A percentile compares a stretch with the other conserved stretches of the same genome.
Evolutionary conservation across 75 land plant genomes (phyloP).

Genomic region (Chamaecyparis obtusa): DNA sequence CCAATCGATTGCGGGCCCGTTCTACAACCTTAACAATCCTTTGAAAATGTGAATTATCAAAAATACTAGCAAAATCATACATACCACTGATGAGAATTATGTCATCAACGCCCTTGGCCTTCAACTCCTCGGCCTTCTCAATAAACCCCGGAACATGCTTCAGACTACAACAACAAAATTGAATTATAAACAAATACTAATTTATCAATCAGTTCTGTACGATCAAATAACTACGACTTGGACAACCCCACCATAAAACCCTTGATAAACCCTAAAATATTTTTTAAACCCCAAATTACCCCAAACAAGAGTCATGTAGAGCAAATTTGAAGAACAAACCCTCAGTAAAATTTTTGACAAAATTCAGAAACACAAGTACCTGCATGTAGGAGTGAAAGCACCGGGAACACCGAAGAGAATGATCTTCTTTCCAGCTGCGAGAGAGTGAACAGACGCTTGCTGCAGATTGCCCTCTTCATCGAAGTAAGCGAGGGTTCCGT

Average conservation of each 20-base stretch:
- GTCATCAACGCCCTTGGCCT: conserved; percentile 40
- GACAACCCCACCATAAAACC: background rate
- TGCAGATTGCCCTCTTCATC: conserved; percentile 31
- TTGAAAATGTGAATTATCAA: too few relatives aligned
- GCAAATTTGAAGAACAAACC: background rate
- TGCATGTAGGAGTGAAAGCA: conserved; percentile 53
- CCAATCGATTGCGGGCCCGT: background rate
- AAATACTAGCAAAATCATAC: too few relatives aligned
- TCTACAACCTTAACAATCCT: background rate
- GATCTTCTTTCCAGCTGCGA: conserved; percentile 25
- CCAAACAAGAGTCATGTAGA: background rate
- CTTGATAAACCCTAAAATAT: background rate
- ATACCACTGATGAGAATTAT: conserved; percentile 34
- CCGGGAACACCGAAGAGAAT: conserved; percentile 47
- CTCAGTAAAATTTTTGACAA: background rate
- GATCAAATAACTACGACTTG: background rate
- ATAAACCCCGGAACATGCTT: conserved; percentile 45
- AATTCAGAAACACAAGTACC: conserved; percentile 5
- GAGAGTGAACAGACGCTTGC: conserved; percentile 17
- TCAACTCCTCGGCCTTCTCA: conserved; percentile 36
- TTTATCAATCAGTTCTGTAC: background rate
- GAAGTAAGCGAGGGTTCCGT: conserved; percentile 28
- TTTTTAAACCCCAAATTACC: too few relatives aligned
- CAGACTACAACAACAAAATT: conserved; percentile 14
- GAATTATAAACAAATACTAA: background rate